These are phyloP conservation scores for Hyaloscypha bicolor DNA, from an alignment of 495 filamentous ascomycete genomes.

Conservation along the genomic window DNA sequence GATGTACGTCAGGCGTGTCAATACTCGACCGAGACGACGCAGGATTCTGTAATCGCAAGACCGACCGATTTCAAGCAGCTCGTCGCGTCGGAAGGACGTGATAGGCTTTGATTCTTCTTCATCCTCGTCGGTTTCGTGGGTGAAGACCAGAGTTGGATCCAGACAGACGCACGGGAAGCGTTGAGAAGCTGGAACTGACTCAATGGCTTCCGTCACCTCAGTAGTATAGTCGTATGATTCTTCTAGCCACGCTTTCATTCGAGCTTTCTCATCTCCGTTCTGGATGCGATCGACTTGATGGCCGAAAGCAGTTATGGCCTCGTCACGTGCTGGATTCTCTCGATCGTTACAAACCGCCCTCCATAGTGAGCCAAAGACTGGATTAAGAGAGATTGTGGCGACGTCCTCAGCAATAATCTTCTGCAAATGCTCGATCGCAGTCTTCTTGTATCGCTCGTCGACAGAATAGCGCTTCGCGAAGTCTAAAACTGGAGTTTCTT, in stretches of 20 bases:
- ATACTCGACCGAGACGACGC: conserved; percentile 42
- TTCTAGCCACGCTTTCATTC: conserved; percentile 47
- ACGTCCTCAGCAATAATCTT: conserved; percentile 45
- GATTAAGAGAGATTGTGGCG: conserved; percentile 45
- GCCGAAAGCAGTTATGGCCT: conserved; percentile 41
- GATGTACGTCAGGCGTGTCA: conserved; percentile 46
- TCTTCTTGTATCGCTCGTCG: conserved; percentile 38
- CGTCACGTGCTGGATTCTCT: conserved; percentile 40
- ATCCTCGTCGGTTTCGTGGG: conserved; percentile 3
- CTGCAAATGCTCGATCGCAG: conserved; percentile 38
- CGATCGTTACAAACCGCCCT: conserved; percentile 48
- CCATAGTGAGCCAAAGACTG: conserved; percentile 51
- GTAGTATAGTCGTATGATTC: conserved; percentile 47
- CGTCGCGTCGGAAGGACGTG: conserved; percentile 38
- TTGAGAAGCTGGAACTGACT: conserved; percentile 42
- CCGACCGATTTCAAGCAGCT: conserved; percentile 49
- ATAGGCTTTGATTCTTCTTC: conserved; percentile 30
- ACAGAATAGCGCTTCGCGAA: conserved; percentile 41
- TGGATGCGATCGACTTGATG: conserved; percentile 36
- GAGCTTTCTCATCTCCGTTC: conserved; percentile 34
- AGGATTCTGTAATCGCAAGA: conserved; percentile 47
- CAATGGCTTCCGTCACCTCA: conserved; percentile 46
- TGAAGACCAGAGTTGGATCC: conserved; percentile 45
- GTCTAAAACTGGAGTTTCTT: conserved; percentile 34
- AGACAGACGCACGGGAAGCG: conserved; percentile 54